Base-by-base conservation (phyloP, 108 stramenopile species). In the Cyclostephanos tholiformis region DNA sequence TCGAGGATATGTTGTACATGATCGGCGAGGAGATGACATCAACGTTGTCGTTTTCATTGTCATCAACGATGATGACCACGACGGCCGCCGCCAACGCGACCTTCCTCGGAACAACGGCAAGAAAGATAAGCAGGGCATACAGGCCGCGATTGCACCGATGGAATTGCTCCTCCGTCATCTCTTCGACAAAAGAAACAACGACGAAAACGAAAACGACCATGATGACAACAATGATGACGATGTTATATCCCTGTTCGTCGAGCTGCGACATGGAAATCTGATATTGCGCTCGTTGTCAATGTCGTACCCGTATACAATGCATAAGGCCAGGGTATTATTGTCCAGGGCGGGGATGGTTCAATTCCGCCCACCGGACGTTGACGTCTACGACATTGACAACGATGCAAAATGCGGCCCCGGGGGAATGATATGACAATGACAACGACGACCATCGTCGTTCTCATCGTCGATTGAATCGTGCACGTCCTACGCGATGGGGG, bases 271-370 rank as follows among this genome's bases (percentile, higher is more conserved):
- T n/a, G n/a, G n/a, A n/a, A n/a, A n/a, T n/a, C n/a, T n/a, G n/a
- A n/a, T n/a, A n/a, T n/a, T n/a, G n/a, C n/a, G n/a, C n/a, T n/a
- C 38, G 9, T 75, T 86, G 2, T 75, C 85, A 11, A 79, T 86
- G 41, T 41, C 41, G 41, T 41, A 41, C 9, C 41, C 41, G 41
- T 1, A 22, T 56, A 67, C 65, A 82, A 84, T 53, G 88, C 92
- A 11, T 79, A 84, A 82, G 61, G 89, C 89, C 6, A 82, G 85
- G 26, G 61, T 39, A 41, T 67, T 86, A 0, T 80, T 90, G 3
- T 56, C 76, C 7, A 57, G 71, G 23, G 83, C 90, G n/a, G 82
- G 85, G n/a, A 68, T 90, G 73, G 52, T 94, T 27, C 90, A 89
- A 85, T 89, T 92, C 69, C 69, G 60, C 36, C 35, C n/a, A 8